Base-by-base conservation (phyloP, 768 basidiomycete genomes). In the Trametes cingulata region DNA sequence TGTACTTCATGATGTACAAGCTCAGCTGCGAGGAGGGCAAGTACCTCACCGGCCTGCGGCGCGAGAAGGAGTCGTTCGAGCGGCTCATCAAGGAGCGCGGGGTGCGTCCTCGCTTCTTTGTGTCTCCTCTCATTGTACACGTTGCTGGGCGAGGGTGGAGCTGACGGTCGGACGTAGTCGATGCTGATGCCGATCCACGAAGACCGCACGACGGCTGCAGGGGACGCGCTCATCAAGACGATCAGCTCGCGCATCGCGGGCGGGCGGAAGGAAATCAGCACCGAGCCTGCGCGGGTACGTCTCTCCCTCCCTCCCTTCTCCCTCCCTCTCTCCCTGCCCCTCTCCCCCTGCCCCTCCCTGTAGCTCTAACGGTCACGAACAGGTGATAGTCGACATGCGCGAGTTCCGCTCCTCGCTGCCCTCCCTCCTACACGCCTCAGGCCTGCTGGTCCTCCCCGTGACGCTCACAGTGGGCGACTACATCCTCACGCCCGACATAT, bases 381-480 rank as follows among this genome's bases (percentile, higher is more conserved):
- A 97, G 94, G 88, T 99, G 48, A 87, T 99, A 60, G 94, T 98
- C 22, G 97, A 98, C 73, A 89, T 98, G 84, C 85, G 96, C 65
- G 97, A 99, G 73, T 98, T 99, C 73, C 82, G 95, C 25, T 98
- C 96, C 2, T 85, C 93, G 0, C 75, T 99, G 10, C 97, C 95
- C 0, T 95, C 92, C 0, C 72, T 99, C 5, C 77, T 98, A 8
- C 94, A 98, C 68, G 93, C 91, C 0, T 82, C 91, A 0, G 81
- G 82, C 43, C 74, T 96, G 41, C 76, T 88, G 35, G 85, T 98
- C 41, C 79, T 95, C n/a, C 96, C 97, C 0, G 89, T 90, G 0
- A 98, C 95, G 0, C 77, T 99, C 61, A 93, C 91, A 0, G 90
- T 98, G 2, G 97, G 97, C 2, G 97, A 99, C 73, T 99, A 99